Base-by-base conservation (phyloP, 495 filamentous ascomycete genomes). In the Trichoderma erinaceum region DNA sequence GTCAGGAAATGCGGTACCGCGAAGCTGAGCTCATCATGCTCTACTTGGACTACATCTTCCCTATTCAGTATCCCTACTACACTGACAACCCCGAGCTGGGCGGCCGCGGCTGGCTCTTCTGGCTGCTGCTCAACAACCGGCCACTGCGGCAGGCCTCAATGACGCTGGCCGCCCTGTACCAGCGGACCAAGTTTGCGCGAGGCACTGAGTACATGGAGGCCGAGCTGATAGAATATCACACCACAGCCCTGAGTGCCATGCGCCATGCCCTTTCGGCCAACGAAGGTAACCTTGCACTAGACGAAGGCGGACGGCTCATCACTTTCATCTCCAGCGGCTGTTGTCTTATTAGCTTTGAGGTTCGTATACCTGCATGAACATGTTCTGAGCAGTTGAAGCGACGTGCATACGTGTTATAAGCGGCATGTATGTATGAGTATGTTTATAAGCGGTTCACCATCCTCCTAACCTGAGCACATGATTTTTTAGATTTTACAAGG, bases 61-160 rank as follows among this genome's bases (percentile, higher is more conserved):
- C 18, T 7, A 41, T 67, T 18, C 66, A 67, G 50, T 67, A 52
- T 21, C 66, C 66, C 4, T 44, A 44, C 18, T 67, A 67, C 43
- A 27, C 16, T 23, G 66, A 43, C 32, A 50, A 50, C 16, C 11
- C 35, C 11, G 43, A 43, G 18, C 13, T 12, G 29, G 66, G 43
- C 18, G 66, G 66, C 50, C 66, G 66, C n/a, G 66, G 66, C 27
- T 67, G 66, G 66, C 66, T 67, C 7, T 50, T 67, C 29, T 67
- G 38, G 38, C 29, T 67, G 18, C 38, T 67, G 44, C 3, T 67
- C 4, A 67, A 58, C 25, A 67, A 35, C 18, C 29, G 44, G 1
- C 66, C 66, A 3, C 43, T 67, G 7, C 43, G 29, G n/a, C 66
- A 67, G n/a, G 66, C 66, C 13, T 35, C 50, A 7, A 43, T 67